Percentiles rank a stretch among this genome's conserved stretches.
Evolutionary conservation across 306 rosid species (phyloP).

Genomic region (Dalbergia cultrata): DNA sequence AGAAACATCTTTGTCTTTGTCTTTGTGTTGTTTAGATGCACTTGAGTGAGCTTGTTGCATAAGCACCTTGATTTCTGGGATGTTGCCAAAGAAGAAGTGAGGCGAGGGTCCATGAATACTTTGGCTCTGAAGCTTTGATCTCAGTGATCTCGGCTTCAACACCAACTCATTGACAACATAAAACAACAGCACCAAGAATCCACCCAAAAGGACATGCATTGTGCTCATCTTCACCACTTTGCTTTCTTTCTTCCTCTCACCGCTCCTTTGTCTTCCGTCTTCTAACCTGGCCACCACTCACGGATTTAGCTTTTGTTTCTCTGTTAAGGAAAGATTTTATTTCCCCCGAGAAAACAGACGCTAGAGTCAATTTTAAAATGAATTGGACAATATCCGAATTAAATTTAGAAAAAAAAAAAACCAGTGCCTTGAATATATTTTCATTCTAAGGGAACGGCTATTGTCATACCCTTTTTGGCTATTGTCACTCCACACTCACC

Average conservation of each 20-base stretch:
- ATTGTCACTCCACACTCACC: no score
- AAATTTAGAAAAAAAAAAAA: no score
- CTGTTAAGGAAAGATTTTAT: no score
- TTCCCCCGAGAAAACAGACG: no score
- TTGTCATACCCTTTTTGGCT: no score
- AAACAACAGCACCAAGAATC: slow-evolving; percentile 16
- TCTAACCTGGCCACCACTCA: no score
- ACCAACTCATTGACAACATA: slow-evolving; percentile 45
- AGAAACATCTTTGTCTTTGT: not conserved
- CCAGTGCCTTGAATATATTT: no score
- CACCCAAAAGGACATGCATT: slow-evolving; percentile 48
- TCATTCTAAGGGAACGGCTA: no score
- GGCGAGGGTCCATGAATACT: slow-evolving; percentile 77
- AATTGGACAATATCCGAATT: no score
- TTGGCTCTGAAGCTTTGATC: slow-evolving; percentile 70
- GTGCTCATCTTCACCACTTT: not conserved
- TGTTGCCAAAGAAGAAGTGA: slow-evolving; percentile 65
- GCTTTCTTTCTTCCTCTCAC: not conserved
- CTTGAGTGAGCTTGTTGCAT: slow-evolving; percentile 31
- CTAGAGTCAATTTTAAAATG: no score
- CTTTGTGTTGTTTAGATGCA: not conserved
- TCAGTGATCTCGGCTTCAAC: slow-evolving; percentile 54
- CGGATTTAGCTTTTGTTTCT: no score
- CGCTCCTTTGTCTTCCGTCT: not conserved
- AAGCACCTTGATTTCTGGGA: slow-evolving; percentile 62